phyloP scores from a whole-genome alignment of 169 alveolate genomes.

The Plasmodium inui region DNA sequence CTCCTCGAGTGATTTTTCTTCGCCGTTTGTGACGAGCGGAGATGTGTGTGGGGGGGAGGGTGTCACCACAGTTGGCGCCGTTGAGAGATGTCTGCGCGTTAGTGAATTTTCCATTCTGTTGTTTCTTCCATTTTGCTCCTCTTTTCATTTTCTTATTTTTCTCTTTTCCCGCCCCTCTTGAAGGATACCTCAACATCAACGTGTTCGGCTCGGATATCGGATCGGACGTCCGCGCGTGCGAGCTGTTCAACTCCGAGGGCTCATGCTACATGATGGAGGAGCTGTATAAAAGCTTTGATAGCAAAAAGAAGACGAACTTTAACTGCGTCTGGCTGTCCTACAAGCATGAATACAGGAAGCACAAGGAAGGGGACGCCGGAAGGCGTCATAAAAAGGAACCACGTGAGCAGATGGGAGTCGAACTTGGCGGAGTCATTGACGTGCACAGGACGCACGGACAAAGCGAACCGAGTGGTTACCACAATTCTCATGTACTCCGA shows the following conservation, averaged over 20 bases:
- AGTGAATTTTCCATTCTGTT: not conserved
- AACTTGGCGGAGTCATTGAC: not conserved
- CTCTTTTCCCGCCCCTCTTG: not conserved
- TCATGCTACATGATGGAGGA: slow-evolving; percentile 62
- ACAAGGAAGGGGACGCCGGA: not conserved
- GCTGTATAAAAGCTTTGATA: slow-evolving; percentile 2
- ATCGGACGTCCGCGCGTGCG: slow-evolving; percentile 47
- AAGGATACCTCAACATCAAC: slow-evolving; percentile 20
- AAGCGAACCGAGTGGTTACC: not conserved
- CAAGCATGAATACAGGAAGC: slow-evolving; percentile 13
- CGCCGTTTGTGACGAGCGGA: not conserved
- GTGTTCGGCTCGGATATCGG: slow-evolving; percentile 43
- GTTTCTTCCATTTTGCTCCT: not conserved
- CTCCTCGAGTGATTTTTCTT: not conserved
- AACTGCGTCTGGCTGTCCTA: slow-evolving; percentile 57
- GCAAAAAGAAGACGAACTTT: slow-evolving; percentile 26
- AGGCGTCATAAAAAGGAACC: not conserved
- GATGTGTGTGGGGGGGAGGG: not conserved
- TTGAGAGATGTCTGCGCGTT: not conserved
- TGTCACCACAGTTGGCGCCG: not conserved
- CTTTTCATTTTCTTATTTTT: not conserved
- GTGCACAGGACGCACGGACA: not conserved
- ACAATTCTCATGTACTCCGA: slow-evolving; percentile 23
- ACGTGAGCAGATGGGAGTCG: not conserved
- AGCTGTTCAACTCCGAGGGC: slow-evolving; percentile 41